These are phyloP conservation scores for Prunus salicina DNA, from an alignment of 306 rosid species.

Conservation along the genomic window DNA sequence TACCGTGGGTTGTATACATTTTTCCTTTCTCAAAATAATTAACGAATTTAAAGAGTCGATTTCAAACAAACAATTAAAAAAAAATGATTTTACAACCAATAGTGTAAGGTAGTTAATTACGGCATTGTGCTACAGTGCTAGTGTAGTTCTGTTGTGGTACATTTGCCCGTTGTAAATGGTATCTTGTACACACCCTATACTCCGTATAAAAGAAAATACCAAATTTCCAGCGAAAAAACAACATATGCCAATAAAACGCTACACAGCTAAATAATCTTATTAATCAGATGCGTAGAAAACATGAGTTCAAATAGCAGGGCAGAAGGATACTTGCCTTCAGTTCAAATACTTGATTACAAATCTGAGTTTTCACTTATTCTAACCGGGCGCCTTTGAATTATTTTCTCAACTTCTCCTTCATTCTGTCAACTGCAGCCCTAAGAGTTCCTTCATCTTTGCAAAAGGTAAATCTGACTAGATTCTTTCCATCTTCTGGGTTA, in stretches of 20 bases:
- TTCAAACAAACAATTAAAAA: no score
- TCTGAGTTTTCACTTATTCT: neutral
- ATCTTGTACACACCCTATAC: no score
- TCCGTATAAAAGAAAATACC: no score
- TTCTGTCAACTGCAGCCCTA: slow-evolving; percentile 78
- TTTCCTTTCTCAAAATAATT: no score
- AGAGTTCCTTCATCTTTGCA: slow-evolving; percentile 90
- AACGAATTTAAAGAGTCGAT: no score
- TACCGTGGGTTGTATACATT: no score
- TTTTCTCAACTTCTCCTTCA: slow-evolving; percentile 68
- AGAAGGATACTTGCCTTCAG: neutral
- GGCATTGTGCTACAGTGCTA: no score
- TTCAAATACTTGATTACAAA: neutral
- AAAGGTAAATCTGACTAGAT: slow-evolving; percentile 83
- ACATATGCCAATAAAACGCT: neutral
- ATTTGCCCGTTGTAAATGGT: no score
- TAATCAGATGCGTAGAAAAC: neutral
- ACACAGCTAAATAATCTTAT: neutral
- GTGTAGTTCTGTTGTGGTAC: no score
- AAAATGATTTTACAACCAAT: no score
- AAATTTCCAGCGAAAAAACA: no score
- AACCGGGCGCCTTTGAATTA: slow-evolving; percentile 1
- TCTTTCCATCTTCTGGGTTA: slow-evolving; percentile 93
- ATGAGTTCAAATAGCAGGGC: neutral
- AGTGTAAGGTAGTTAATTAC: no score